Base-by-base conservation (phyloP, 1,284 basidiomycete species). In the Naganishia cerealis region DNA sequence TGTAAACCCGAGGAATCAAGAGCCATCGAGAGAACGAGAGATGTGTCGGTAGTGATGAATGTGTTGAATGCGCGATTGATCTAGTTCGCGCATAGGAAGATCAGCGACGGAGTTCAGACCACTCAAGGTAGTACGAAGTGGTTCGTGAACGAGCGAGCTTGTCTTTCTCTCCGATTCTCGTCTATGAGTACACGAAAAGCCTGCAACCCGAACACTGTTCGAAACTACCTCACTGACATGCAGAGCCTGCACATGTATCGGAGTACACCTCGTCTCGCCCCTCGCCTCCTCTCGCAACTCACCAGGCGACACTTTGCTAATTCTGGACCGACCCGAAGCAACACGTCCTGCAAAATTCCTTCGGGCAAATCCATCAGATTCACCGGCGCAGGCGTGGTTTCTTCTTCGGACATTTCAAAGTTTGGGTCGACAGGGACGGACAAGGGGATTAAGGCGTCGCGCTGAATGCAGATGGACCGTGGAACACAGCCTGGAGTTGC, bases 1-100 rank as follows among this genome's bases (percentile, higher is more conserved):
- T 74, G 73, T 7, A 91, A 84, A 76, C 91, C 90, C 0, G 88
- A 85, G 0, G 89, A 89, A 3, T 90, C 82, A 72, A 94, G 89
- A 0, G 90, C 88, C 70, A 87, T 88, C 33, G 87, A 87, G 86
- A 92, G 91, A 24, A 91, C 83, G 13, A 80, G 71, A 1, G 71
- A 70, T 1, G 78, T 70, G 26, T 76, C 77, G 8, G 71, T 69
- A 3, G 71, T 73, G 9, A 78, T 65, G 54, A 78, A 66, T 0
- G 68, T 68, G 52, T 75, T 72, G 53, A 79, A 62, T 1, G 71
- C 50, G 61, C 73, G 74, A 69, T 74, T 77, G n/a, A 80, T 71
- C 77, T 79, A 55, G 39, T 40, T 36, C 54, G 24, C 24, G 24
- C 1, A 36, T 29, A 56, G 9, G 33, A 3, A n/a, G 24, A 33